phyloP scores from a whole-genome alignment of 1,139 yeast genomes.

The Lodderomyces orthopsilosis region DNA sequence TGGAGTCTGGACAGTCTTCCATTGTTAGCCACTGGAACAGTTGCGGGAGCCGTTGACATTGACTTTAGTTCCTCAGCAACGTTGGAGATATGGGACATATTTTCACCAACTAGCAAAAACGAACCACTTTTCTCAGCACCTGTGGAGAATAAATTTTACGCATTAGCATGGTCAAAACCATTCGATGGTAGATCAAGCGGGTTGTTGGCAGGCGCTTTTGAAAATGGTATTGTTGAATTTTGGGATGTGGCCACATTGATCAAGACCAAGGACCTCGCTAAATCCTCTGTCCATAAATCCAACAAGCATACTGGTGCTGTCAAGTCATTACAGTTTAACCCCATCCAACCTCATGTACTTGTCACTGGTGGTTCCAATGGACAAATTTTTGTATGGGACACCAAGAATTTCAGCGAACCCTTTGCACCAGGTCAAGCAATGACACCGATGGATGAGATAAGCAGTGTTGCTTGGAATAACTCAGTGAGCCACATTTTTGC shows the following conservation, averaged over 20 bases:
- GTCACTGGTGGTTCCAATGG: conserved; percentile 89
- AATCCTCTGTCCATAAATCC: conserved; percentile 48
- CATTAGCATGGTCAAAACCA: conserved; percentile 81
- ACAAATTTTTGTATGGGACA: conserved; percentile 88
- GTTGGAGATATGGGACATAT: conserved; percentile 75
- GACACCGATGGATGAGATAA: conserved; percentile 80
- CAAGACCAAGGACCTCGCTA: conserved; percentile 34
- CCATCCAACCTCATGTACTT: conserved; percentile 65
- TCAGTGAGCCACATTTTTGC: conserved; percentile 86
- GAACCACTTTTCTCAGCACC: conserved; percentile 52
- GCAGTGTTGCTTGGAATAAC: conserved; percentile 88
- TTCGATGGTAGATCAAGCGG: conserved; percentile 54
- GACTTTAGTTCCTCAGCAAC: conserved; percentile 76
- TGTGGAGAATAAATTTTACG: conserved; percentile 66
- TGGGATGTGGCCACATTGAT: conserved; percentile 60
- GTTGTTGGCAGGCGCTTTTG: conserved; percentile 84
- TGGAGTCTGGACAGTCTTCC: conserved; percentile 86
- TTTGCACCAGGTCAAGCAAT: conserved; percentile 73
- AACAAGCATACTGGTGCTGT: conserved; percentile 70
- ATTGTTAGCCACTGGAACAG: conserved; percentile 82
- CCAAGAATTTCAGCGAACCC: conserved; percentile 60
- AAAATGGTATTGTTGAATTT: conserved; percentile 74
- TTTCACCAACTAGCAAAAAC: conserved; percentile 39
- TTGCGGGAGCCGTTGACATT: conserved; percentile 92
- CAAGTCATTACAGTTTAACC: conserved; percentile 74